Evolutionary conservation across 148 eudicot species (phyloP), one percentile per base, ranked within the genome.

Genomic region (Linanthus parryae): DNA sequence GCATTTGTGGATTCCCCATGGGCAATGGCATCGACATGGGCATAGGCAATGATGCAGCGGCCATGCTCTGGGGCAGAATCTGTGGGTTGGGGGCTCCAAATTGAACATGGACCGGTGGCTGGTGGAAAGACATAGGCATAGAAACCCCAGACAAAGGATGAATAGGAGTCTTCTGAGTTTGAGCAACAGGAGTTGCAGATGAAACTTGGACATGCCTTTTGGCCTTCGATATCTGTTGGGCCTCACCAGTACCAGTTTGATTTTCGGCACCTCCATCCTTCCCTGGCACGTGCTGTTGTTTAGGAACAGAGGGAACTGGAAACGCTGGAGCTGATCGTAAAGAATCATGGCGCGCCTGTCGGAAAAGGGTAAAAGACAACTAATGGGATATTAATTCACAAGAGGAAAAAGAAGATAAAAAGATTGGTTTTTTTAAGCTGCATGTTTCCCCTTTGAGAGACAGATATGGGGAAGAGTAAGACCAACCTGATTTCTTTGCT

Each of bases 401-500:
- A n/a, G n/a, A n/a, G n/a, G n/a, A n/a, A n/a, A n/a, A n/a, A n/a
- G n/a, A n/a, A n/a, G n/a, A n/a, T n/a, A n/a, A n/a, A n/a, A n/a
- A n/a, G n/a, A n/a, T n/a, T n/a, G n/a, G n/a, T n/a, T n/a, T n/a
- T n/a, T n/a, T n/a, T n/a, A n/a, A n/a, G n/a, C n/a, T n/a, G n/a
- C n/a, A n/a, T n/a, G n/a, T n/a, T n/a, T n/a, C n/a, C n/a, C n/a
- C n/a, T n/a, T n/a, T n/a, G n/a, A n/a, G n/a, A n/a, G n/a, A n/a
- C n/a, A n/a, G n/a, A n/a, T n/a, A n/a, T n/a, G n/a, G n/a, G n/a
- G n/a, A 23, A 24, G 11, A 24, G 48, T 9, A 24, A 48, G 21
- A 56, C 62, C 54, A 21, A 90, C 97, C 97, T 90, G 95, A 34
- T 67, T 77, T 41, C 69, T 75, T 48, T 81, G 78, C 66, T 83